Conservation (phyloP, 805 yeast genomes). For the Teunomyces tritomae region DNA sequence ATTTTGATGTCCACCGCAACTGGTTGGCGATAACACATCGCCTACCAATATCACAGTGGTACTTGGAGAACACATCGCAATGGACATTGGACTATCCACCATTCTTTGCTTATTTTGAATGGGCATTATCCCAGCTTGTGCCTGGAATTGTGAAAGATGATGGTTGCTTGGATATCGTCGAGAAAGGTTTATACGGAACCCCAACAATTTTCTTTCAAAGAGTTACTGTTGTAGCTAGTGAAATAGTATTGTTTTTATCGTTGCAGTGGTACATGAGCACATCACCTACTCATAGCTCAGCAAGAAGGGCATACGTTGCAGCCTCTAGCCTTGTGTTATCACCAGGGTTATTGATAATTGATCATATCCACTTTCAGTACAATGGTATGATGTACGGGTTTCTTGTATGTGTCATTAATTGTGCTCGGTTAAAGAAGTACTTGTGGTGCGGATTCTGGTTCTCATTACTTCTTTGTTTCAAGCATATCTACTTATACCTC, state of each 20-base stretch:
- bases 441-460: constrained; percentile 68
- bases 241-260: constrained; percentile 64
- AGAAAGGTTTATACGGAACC: constrained; percentile 64
- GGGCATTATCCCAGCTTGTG: constrained; percentile 68
- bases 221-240: constrained; percentile 73
- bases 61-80: constrained; percentile 68
- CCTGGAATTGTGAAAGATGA: constrained; percentile 62
- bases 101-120: constrained; percentile 93
- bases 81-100: constrained; percentile 99
- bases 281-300: constrained; percentile 35
- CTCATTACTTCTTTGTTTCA: constrained; percentile 80
- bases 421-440: constrained; percentile 58
- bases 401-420: constrained; percentile 67
- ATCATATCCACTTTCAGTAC: constrained; percentile 96
- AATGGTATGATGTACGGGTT: constrained; percentile 92
- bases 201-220: constrained; percentile 86
- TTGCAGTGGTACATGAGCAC: constrained; percentile 68
- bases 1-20: constrained; percentile 95
- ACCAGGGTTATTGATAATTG: constrained; percentile 88
- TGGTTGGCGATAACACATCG: constrained; percentile 90
- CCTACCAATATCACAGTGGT: constrained; percentile 80
- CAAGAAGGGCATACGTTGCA: constrained; percentile 62
- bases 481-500: constrained; percentile 87
- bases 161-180: constrained; percentile 73
- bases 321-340: constrained; percentile 81